Evolutionary conservation across 2,329 filamentous ascomycete species (phyloP).

Genomic region (Trichoderma harzianum): DNA sequence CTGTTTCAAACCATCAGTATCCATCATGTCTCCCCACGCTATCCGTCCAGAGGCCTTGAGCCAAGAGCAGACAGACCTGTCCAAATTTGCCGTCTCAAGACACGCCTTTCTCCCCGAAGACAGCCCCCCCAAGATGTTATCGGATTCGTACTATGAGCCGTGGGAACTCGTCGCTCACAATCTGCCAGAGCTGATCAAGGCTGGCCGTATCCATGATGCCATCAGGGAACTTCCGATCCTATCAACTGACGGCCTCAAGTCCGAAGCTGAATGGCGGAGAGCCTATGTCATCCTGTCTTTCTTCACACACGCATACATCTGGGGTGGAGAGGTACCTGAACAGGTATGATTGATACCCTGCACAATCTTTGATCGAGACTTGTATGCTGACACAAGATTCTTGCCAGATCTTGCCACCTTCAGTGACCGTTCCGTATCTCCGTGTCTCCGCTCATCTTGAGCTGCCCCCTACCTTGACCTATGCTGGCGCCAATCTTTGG

Average conservation of each 20-base stretch:
- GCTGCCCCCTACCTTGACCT: slow-evolving; percentile 85
- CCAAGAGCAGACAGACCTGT: slow-evolving; percentile 28
- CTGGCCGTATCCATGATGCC: slow-evolving; percentile 58
- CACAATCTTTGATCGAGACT: neutral
- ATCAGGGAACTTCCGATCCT: slow-evolving; percentile 68
- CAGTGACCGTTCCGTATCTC: slow-evolving; percentile 75
- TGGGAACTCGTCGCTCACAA: slow-evolving; percentile 73
- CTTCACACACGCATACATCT: slow-evolving; percentile 81
- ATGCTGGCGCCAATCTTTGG: slow-evolving; percentile 83
- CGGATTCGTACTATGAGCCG: slow-evolving; percentile 69
- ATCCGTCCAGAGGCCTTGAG: slow-evolving; percentile 24
- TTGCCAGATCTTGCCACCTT: slow-evolving; percentile 61
- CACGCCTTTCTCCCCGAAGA: slow-evolving; percentile 76
- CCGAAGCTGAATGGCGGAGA: slow-evolving; percentile 72
- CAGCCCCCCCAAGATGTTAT: slow-evolving; percentile 61
- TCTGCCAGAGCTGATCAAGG: slow-evolving; percentile 64
- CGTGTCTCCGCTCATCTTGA: slow-evolving; percentile 69
- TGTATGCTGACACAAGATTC: neutral
- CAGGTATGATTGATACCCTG: slow-evolving; percentile 52
- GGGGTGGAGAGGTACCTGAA: slow-evolving; percentile 73
- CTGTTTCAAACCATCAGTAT: neutral
- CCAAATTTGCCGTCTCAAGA: slow-evolving; percentile 39
- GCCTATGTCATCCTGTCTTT: slow-evolving; percentile 78
- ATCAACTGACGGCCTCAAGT: slow-evolving; percentile 59
- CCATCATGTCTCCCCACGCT: slow-evolving; percentile 43